Evolutionary conservation across 2,329 filamentous ascomycete species (phyloP), one percentile per base, ranked within the genome.

Genomic region (Neofusicoccum laricinum): DNA sequence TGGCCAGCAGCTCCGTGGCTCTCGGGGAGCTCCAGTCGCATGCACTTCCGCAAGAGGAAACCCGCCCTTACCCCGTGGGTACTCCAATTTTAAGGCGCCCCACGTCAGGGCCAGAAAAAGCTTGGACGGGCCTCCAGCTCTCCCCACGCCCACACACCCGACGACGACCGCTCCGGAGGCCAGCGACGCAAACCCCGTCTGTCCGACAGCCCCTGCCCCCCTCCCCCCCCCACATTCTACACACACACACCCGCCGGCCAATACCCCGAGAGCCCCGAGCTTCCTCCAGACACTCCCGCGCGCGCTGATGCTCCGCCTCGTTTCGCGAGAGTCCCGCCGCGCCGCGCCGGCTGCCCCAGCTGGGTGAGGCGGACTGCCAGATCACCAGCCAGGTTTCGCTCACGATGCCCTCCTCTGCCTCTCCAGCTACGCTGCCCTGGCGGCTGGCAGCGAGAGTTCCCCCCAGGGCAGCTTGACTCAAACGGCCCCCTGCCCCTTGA

Each of bases 31-130:
- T 30, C 25, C 7, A 15, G 53, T 41, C 41, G 55, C 55, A 59
- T 46, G 40, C 55, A n/a, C 40, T 59, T 19, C 55, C 55, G 14
- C 25, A 58, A 36, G 7, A 15, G 55, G 55, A 14, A 43, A 17
- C 40, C 38, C 21, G 21, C 25, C 15, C 38, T 57, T 57, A 21
- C 55, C 55, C 55, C 55, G 55, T 59, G 55, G 55, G 55, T 46
- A 59, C 55, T 58, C 55, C 55, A 59, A 46, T 45, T 46, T 59
- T 46, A 45, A 59, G 55, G 55, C 55, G 55, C 55, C 55, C 55
- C 55, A 59, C 55, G 41, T 30, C 32, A n/a, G 30, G 32, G 19
- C 25, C 25, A 49, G 25, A 21, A 25, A 36, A 58, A 59, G 55
- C 55, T 59, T 46, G 25, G 46, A 34, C 25, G 46, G 25, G 10